These are phyloP conservation scores for Uromyces viciae-fabae DNA, from an alignment of 1,284 basidiomycete genomes.

Conservation along the genomic window DNA sequence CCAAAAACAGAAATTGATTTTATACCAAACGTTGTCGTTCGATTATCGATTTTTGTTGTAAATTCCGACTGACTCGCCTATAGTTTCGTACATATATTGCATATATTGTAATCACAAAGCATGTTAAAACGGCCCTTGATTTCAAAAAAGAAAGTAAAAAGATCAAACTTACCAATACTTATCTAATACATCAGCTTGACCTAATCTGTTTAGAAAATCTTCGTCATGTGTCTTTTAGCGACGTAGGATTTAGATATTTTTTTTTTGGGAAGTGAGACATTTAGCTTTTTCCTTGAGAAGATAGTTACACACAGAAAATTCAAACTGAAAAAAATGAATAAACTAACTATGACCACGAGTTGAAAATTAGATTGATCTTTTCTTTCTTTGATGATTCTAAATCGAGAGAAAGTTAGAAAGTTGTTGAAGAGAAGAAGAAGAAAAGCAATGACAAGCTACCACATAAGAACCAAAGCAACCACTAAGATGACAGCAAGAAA, in stretches of 20 bases:
- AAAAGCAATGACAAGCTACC: not conserved
- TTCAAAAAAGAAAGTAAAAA: not conserved
- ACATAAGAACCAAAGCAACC: not conserved
- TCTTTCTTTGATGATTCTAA: conserved; percentile 84
- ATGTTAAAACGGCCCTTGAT: not conserved
- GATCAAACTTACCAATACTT: conserved; percentile 37
- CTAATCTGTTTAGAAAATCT: conserved; percentile 63
- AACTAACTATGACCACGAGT: conserved; percentile 74
- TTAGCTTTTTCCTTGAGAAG: not conserved
- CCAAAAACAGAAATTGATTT: too few species aligned
- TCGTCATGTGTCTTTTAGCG: conserved; percentile 68
- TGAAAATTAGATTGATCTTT: conserved; percentile 88
- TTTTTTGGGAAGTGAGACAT: not conserved
- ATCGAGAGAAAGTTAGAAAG: too few species aligned
- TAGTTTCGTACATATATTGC: too few species aligned
- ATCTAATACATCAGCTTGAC: conserved; percentile 43
- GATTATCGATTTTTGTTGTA: conserved; percentile 45
- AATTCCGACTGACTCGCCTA: conserved; percentile 45
- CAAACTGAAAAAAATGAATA: conserved; percentile 57
- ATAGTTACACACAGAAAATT: not conserved
- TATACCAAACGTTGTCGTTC: conserved; percentile 35
- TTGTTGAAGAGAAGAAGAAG: not conserved
- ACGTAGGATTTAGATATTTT: not conserved
- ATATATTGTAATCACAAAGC: not conserved
- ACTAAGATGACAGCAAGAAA: not conserved